Evolutionary conservation across 305 asterid species (phyloP).

Genomic region (Euphrasia arctica): DNA sequence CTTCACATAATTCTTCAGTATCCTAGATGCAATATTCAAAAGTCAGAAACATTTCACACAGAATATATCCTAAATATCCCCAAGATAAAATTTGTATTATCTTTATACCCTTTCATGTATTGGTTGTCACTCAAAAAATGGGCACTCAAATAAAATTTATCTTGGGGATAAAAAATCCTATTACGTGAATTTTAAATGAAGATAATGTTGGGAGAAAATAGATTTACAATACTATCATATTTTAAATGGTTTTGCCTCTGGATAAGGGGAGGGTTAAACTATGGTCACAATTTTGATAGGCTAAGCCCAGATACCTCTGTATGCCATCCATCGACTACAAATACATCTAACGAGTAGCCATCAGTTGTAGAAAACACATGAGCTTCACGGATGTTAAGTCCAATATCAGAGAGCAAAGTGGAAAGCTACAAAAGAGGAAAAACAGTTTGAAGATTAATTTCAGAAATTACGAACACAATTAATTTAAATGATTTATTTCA

Average conservation of each 20-base stretch:
- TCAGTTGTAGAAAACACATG: conserved; percentile 94
- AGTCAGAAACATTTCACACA: conserved; percentile 48
- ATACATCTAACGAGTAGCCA: conserved; percentile 88
- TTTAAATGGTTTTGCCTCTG: not conserved
- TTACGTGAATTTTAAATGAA: not conserved
- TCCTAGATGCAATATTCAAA: conserved; percentile 65
- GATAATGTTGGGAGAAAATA: not conserved
- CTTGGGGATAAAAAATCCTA: too few relatives aligned
- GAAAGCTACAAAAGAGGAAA: conserved; percentile 64
- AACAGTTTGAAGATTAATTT: conserved; percentile 4
- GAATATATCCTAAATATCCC: conserved; percentile 26
- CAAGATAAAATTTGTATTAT: conserved; percentile 31
- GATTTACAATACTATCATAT: not conserved
- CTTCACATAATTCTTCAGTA: conserved; percentile 61
- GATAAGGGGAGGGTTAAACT: not conserved
- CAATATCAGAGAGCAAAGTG: conserved; percentile 88
- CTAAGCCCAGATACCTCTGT: conserved; percentile 53
- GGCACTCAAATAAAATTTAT: not conserved
- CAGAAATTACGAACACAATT: conserved; percentile 5
- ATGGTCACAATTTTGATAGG: not conserved
- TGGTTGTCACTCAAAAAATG: conserved; percentile 16
- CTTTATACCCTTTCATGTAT: conserved; percentile 30
- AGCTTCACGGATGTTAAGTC: conserved; percentile 97
- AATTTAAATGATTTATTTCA: conserved; percentile 7
- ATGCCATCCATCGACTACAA: conserved; percentile 97